phyloP scores from a whole-genome alignment of 2,329 filamentous ascomycete genomes.

The Fusarium pseudonygamai region DNA sequence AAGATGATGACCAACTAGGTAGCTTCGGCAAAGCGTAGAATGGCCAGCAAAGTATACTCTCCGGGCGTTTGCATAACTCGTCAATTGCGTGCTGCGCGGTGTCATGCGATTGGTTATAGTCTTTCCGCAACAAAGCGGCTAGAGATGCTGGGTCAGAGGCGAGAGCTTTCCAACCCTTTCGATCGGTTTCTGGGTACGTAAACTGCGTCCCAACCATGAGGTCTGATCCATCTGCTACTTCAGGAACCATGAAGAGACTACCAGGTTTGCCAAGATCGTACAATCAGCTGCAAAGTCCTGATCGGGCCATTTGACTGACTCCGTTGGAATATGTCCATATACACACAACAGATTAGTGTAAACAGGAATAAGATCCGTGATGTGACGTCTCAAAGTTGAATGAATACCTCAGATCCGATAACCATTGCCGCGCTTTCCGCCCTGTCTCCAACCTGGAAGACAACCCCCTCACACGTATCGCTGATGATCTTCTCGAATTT shows the following conservation, averaged over 20 bases:
- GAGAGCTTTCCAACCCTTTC: not conserved
- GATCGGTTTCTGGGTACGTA: not conserved
- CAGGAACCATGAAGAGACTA: not conserved
- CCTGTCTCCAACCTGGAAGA: not conserved
- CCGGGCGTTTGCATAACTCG: not conserved
- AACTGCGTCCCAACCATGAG: not conserved
- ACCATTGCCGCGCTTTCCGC: not conserved
- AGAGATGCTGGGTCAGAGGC: not conserved
- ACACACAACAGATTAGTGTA: not conserved
- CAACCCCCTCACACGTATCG: not conserved
- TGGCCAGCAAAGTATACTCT: not conserved
- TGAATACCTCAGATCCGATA: not conserved
- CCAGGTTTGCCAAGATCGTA: not conserved
- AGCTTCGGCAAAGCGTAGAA: not conserved
- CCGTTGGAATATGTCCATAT: not conserved
- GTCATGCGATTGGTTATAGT: not conserved
- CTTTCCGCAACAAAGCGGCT: not conserved
- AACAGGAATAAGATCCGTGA: not conserved
- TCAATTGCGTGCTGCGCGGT: not conserved
- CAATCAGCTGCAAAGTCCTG: not conserved
- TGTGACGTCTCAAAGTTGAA: not conserved
- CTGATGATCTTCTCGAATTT: not conserved
- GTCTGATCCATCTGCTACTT: not conserved
- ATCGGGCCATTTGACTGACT: not conserved
- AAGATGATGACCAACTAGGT: not conserved